These are phyloP conservation scores for Metschnikowia shivogae DNA, from an alignment of 805 yeast genomes.

Conservation along the genomic window DNA sequence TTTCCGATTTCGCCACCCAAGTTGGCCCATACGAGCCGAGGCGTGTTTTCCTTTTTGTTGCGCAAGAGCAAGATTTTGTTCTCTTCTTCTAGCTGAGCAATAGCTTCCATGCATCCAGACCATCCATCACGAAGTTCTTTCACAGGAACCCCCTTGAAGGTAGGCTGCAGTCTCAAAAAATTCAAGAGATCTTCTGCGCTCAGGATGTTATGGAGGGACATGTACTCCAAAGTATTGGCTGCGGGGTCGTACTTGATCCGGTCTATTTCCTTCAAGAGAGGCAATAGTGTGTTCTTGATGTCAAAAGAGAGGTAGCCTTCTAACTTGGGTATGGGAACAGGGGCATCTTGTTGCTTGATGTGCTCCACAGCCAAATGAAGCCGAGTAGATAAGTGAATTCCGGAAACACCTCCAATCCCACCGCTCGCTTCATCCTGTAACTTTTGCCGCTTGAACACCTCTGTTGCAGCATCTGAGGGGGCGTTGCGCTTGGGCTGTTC, in stretches of 20 bases:
- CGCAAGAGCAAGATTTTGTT: constrained; percentile 77
- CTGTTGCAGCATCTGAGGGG: constrained; percentile 22
- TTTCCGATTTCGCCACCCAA: constrained; percentile 66
- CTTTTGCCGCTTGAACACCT: constrained; percentile 33
- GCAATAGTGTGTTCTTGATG: constrained; percentile 60
- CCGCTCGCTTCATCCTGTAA: constrained; percentile 17
- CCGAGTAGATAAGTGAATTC: constrained; percentile 77
- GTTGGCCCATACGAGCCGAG: constrained; percentile 91
- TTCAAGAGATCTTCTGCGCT: constrained; percentile 72
- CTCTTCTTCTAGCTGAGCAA: constrained; percentile 72
- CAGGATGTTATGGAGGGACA: constrained; percentile 83
- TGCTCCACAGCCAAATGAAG: constrained; percentile 88
- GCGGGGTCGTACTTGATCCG: constrained; percentile 66
- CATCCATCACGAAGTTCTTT: constrained; percentile 87
- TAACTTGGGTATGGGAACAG: constrained; percentile 63
- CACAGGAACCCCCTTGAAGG: constrained; percentile 83
- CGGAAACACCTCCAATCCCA: constrained; percentile 28
- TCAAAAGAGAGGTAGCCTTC: constrained; percentile 62
- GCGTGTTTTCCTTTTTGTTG: constrained; percentile 89
- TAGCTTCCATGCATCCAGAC: constrained; percentile 80
- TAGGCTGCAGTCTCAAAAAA: constrained; percentile 72
- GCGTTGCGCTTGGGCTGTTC: constrained; percentile 15
- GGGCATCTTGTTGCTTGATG: constrained; percentile 66
- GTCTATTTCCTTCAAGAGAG: constrained; percentile 69
- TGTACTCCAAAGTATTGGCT: constrained; percentile 71